Conservation (phyloP, 2,329 filamentous ascomycete genomes). For the Colletotrichum paranaense region DNA sequence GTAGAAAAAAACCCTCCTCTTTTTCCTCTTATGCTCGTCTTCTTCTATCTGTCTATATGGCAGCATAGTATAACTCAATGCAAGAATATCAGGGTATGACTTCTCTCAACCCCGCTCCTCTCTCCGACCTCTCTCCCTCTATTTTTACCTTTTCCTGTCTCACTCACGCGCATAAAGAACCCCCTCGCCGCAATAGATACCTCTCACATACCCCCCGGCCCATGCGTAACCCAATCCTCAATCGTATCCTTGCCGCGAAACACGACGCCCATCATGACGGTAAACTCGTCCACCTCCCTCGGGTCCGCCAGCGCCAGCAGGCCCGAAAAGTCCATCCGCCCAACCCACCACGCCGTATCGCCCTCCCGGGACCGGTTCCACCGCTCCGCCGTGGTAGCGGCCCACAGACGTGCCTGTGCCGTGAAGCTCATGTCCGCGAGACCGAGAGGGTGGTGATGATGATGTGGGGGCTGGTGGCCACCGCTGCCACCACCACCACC, state of each 20-base stretch:
- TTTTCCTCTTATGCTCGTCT: neutral
- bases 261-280: constrained; percentile 32
- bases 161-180: too few species aligned
- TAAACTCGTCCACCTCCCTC: constrained; percentile 35
- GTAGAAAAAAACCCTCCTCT: neutral
- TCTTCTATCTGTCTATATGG: neutral
- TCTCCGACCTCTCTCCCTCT: too few species aligned
- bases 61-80: neutral
- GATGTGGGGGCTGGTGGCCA: neutral
- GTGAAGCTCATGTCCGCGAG: constrained; percentile 37
- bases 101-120: too few species aligned
- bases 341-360: constrained; percentile 35
- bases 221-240: constrained; percentile 36
- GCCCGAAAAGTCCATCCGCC: constrained; percentile 35
- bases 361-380: constrained; percentile 34
- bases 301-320: constrained; percentile 34
- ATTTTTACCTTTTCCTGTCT: too few species aligned
- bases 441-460: constrained; percentile 12
- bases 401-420: constrained; percentile 35
- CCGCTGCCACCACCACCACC: neutral
- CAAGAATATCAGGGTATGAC: too few species aligned
- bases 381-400: constrained; percentile 35
- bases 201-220: constrained; percentile 17
- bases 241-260: constrained; percentile 32
- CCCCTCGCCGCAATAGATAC: neutral